Evolutionary conservation across 768 basidiomycete genomes (phyloP), one percentile per base, ranked within the genome.

Genomic region (Arthromyces matolae): DNA sequence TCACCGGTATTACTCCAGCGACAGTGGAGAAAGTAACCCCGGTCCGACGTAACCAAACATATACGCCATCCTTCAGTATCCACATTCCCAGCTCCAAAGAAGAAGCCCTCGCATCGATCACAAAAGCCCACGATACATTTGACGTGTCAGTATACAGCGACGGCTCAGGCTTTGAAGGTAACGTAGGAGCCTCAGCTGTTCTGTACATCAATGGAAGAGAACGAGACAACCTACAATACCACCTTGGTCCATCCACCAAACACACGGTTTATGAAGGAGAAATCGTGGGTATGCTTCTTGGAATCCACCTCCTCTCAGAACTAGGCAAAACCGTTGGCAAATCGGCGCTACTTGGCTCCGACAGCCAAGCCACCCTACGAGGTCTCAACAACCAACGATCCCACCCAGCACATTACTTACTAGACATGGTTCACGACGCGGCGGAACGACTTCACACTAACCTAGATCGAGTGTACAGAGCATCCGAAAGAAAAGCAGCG

Each of bases 181-280:
- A 38, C 14, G 20, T 49, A 13, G 47, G 52, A 1, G 29, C 51
- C 13, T 43, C 38, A n/a, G 47, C 47, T 14, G 38, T 45, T 20
- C 22, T 53, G 0, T 49, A 39, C 27, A 4, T 28, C 14, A 36
- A 53, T 27, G 14, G 16, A 10, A 10, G 27, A 2, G 14, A 49
- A 14, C 16, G 8, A 1, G 8, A n/a, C 6, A 14, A 31, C 19
- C 43, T 45, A 5, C 14, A 6, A 2, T 53, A 41, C 22, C 34
- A 49, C 37, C 42, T 53, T 8, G 47, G 52, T 20, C 31, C 34
- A 2, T 24, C 23, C 19, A 20, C 47, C 2, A n/a, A 45, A 5
- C 52, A 53, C 38, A 53, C 39, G 5, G 47, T 51, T 22, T 46
- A 51, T 23, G 50, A 49, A 10, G 47, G 40, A 13, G 20, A 49